A percentile compares a stretch with the other conserved stretches of the same genome.
phyloP scores from a whole-genome alignment of 371 early-diverging fungal species.

The Umbelopsis sp. region DNA sequence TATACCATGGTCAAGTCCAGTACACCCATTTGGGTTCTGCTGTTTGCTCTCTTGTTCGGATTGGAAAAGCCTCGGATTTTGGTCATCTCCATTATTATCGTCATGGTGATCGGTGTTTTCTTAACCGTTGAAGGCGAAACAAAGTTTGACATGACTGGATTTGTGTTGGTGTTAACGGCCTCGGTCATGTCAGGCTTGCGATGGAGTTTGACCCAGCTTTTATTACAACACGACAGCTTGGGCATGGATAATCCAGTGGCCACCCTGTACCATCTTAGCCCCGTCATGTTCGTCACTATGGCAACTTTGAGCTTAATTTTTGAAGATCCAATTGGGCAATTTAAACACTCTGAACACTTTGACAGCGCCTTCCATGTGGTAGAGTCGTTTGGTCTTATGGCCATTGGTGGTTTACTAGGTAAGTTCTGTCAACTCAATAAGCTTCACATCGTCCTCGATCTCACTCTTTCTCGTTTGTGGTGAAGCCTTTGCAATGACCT shows the following conservation, averaged over 20 bases:
- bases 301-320: constrained; percentile 53
- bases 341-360: constrained; percentile 51
- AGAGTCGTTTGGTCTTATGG: constrained; percentile 58
- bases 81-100: constrained; percentile 71
- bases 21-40: constrained; percentile 84
- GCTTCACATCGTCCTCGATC: neutral
- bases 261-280: constrained; percentile 74
- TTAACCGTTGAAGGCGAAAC: constrained; percentile 85
- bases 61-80: constrained; percentile 74
- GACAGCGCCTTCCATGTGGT: constrained; percentile 37
- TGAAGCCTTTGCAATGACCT: constrained; percentile 83
- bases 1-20: constrained; percentile 97
- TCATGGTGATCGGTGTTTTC: constrained; percentile 83
- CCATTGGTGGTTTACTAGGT: constrained; percentile 75
- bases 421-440: constrained; percentile 2
- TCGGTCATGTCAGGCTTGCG: constrained; percentile 81
- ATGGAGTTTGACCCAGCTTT: constrained; percentile 85
- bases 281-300: constrained; percentile 75
- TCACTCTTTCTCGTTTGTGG: neutral
- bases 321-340: constrained; percentile 63
- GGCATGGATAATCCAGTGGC: constrained; percentile 84
- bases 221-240: constrained; percentile 66
- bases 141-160: constrained; percentile 73
- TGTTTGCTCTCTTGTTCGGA: constrained; percentile 89
- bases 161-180: constrained; percentile 69